Base-by-base conservation (phyloP, 208 protist genomes). In the Leishmania tropica region DNA sequence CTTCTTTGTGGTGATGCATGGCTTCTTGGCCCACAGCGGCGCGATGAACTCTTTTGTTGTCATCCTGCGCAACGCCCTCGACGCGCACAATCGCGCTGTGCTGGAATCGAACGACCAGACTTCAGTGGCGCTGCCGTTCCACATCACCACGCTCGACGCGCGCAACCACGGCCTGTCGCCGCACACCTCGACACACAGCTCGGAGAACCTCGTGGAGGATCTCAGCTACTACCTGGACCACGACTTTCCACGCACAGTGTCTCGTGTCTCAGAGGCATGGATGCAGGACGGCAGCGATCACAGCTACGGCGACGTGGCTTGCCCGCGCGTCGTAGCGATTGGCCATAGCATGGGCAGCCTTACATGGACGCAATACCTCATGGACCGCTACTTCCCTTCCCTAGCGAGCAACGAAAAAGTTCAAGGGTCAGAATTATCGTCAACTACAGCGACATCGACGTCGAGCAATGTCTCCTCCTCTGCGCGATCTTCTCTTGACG, bases 321-420 rank as follows among this genome's bases (percentile, higher is more conserved):
- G 56, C n/a, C 74, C 74, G 10, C 79, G 79, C 21, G 80, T 92
- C 31, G 56, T 95, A 10, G 92, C 86, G 8, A 80, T 95, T 58
- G 92, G 92, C 1, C 92, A 93, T 65, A 92, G 89, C 77, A 95
- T 95, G 92, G 92, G 92, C 28, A 87, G 88, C 45, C 78, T 86
- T 51, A 87, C 84, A 60, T 92, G 87, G 87, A 81, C 84, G 40
- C 83, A 87, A 47, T 90, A 88, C 82, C 74, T 95, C 31, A 87
- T 93, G 86, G 76, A 88, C 47, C 80, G 78, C 40, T 65, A 83
- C 37, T 35, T 75, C 21, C 7, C 40, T 45, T 51, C 74, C 5
- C 48, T 35, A 28, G 64, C 31, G 21, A 71, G 3, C 3, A n/a
- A 6, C 37, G 56, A 42, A 51, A 75, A 71, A 11, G 17, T 8